Evolutionary conservation across 768 basidiomycete species (phyloP).

Genomic region (Podaxis carcinomalis): DNA sequence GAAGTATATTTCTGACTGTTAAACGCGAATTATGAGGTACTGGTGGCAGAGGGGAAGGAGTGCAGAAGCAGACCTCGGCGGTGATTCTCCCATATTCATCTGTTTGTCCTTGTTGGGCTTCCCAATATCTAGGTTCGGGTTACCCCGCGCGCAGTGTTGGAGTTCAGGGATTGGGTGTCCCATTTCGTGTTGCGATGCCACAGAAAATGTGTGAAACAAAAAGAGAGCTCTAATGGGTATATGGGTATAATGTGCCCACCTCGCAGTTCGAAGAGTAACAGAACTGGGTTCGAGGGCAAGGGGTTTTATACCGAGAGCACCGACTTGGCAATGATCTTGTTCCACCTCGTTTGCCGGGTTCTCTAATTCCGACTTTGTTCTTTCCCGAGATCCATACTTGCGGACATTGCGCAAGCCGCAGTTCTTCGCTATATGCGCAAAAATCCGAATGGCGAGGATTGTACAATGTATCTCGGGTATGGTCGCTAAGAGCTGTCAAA

Average conservation of each 20-base stretch:
- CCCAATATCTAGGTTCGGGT: slow-evolving; percentile 11
- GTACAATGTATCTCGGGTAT: not conserved
- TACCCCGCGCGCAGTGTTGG: slow-evolving; percentile 15
- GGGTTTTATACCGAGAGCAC: not conserved
- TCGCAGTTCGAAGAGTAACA: not conserved
- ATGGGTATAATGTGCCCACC: not conserved
- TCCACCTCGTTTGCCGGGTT: slow-evolving; percentile 1
- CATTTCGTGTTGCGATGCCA: not conserved
- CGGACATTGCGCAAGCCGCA: not conserved
- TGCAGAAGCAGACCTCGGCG: slow-evolving; percentile 12
- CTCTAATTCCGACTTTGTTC: not conserved
- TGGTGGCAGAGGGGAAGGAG: slow-evolving; percentile 10
- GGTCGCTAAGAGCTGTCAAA: not conserved
- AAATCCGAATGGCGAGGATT: not conserved
- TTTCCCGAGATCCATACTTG: not conserved
- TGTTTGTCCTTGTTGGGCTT: slow-evolving; percentile 21
- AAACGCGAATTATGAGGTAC: slow-evolving; percentile 1
- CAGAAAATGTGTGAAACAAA: not conserved
- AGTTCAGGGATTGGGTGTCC: slow-evolving; percentile 1
- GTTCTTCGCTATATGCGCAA: not conserved
- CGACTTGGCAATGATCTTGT: not conserved
- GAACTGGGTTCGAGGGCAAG: not conserved
- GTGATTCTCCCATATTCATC: slow-evolving; percentile 7
- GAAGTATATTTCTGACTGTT: not conserved
- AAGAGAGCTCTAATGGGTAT: not conserved